phyloP scores from a whole-genome alignment of 2,329 filamentous ascomycete genomes.

The Lizonia empirigonia region DNA sequence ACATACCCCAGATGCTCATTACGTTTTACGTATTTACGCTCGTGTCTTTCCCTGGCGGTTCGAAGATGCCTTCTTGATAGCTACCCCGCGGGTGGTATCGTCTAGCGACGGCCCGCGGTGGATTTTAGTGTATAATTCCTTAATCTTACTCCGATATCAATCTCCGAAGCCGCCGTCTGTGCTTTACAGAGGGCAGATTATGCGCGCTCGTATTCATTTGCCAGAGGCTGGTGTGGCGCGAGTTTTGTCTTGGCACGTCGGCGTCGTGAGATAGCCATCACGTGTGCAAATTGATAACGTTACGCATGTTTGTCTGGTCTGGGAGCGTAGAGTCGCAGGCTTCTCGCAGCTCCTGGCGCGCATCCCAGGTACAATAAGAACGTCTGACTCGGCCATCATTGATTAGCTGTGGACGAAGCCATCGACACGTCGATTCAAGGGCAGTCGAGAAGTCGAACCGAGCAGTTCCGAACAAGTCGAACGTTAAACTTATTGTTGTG shows the following conservation, averaged over 20 bases:
- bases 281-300: background rate
- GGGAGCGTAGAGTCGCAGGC: too few species aligned
- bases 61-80: slow-evolving; percentile 8
- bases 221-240: background rate
- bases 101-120: slow-evolving; percentile 11
- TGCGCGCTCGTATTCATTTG: slow-evolving; percentile 6
- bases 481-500: too few species aligned
- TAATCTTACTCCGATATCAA: slow-evolving; percentile 9
- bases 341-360: too few species aligned
- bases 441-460: too few species aligned
- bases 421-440: too few species aligned
- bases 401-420: too few species aligned
- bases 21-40: slow-evolving; percentile 18
- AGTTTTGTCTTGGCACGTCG: background rate
- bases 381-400: too few species aligned
- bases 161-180: slow-evolving; percentile 1
- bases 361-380: too few species aligned
- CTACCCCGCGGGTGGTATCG: too few species aligned
- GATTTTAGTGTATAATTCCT: slow-evolving; percentile 19
- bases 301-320: too few species aligned
- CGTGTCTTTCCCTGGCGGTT: slow-evolving; percentile 2
- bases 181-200: background rate
- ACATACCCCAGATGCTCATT: background rate
- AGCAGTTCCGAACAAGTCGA: too few species aligned
- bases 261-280: too few species aligned